Base-by-base conservation (phyloP, 176 grass and related monocot genomes). In the Bothriochloa decipiens region DNA sequence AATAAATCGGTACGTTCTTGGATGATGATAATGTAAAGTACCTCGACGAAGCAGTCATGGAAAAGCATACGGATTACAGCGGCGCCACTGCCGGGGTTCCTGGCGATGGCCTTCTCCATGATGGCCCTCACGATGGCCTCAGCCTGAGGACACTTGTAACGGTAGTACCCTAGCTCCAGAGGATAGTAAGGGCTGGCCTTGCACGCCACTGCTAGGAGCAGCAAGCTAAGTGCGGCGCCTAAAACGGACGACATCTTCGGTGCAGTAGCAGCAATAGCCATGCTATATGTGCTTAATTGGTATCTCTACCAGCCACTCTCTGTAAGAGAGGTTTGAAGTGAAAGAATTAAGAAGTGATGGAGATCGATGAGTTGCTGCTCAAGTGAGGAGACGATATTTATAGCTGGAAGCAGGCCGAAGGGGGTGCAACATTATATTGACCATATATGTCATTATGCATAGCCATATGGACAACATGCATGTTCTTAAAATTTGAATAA, bases 1-100 rank as follows among this genome's bases (percentile, higher is more conserved):
- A n/a, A n/a, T n/a, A n/a, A n/a, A n/a, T n/a, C n/a, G n/a, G n/a
- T n/a, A n/a, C n/a, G n/a, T n/a, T n/a, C n/a, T n/a, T 50, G 15
- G 33, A 70, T 41, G 33, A 39, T 35, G 16, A 6, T 57, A 57
- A 18, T n/a, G 10, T 39, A 12, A n/a, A 43, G 20, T 58, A 92
- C 91, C 84, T 85, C 85, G 32, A 92, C 91, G 27, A 92, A 92
- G 75, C 87, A 92, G 77, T 92, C 87, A 23, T 92, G 91, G 87
- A 92, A 92, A 67, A 74, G 77, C 84, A 92, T 79, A 8, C 91
- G 62, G 84, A 92, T 86, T 58, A 87, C 52, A 49, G 62, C 83
- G 6, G 91, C 91, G 15, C 79, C 91, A 27, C 66, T 63, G 42
- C 91, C 87, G 7, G 65, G 79, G 49, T 84, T 75, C 32, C 77